phyloP scores from a whole-genome alignment of 805 yeast genomes.

The Schizosaccharomyces osmophilus region DNA sequence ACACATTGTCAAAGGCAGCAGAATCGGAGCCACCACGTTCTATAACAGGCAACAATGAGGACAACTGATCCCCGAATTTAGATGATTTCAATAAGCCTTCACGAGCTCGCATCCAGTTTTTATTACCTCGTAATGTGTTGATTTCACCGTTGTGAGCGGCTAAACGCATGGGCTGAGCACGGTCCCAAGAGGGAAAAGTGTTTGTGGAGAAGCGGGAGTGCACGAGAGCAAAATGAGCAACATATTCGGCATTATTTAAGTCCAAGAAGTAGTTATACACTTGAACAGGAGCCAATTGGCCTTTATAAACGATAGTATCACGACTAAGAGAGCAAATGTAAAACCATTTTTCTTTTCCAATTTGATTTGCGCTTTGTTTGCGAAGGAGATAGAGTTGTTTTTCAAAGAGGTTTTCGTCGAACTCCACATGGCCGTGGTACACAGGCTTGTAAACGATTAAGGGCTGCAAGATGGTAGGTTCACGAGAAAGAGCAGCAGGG shows the following conservation, averaged over 20 bases:
- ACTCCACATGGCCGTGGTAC: constrained; percentile 26
- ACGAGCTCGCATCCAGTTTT: constrained; percentile 97
- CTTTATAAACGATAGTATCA: constrained; percentile 83
- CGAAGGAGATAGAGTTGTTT: constrained; percentile 65
- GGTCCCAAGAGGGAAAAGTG: constrained; percentile 99
- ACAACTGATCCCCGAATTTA: constrained; percentile 75
- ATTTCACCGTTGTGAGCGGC: constrained; percentile 98
- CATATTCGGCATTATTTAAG: constrained; percentile 69
- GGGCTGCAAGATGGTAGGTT: constrained; percentile 84
- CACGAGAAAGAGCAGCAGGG: constrained; percentile 81
- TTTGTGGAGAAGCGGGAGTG: constrained; percentile 95
- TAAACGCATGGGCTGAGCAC: constrained; percentile 94
- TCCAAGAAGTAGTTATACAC: constrained; percentile 89
- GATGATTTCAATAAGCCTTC: constrained; percentile 87
- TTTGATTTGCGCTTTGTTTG: constrained; percentile 71
- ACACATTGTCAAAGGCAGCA: constrained; percentile 88
- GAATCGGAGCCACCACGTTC: constrained; percentile 98
- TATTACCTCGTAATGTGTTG: constrained; percentile 89
- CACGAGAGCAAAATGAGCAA: constrained; percentile 85
- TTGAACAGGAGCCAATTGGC: constrained; percentile 90
- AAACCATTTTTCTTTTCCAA: constrained; percentile 92
- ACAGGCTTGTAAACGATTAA: constrained; percentile 44
- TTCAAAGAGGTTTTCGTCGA: constrained; percentile 41
- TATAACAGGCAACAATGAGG: constrained; percentile 74
- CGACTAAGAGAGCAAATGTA: constrained; percentile 80